These are phyloP conservation scores for Megacollybia platyphylla DNA, from an alignment of 1,284 basidiomycete species.

Conservation along the genomic window DNA sequence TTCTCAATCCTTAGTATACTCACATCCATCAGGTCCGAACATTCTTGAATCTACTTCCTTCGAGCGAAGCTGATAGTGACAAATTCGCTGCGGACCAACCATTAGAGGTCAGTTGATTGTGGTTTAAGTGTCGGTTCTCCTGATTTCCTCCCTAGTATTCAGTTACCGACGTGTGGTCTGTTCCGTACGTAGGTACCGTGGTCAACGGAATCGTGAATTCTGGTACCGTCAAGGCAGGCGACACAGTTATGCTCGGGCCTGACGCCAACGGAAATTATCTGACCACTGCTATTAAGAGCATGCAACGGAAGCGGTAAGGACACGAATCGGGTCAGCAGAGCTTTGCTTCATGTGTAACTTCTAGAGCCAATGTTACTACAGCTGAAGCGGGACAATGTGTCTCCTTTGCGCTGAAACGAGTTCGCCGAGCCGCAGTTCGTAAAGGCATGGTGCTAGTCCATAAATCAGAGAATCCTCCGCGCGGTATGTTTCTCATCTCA, in stretches of 20 bases:
- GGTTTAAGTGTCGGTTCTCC: not conserved
- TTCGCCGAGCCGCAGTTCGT: constrained; percentile 71
- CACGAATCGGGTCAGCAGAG: not conserved
- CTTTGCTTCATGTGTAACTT: not conserved
- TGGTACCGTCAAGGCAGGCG: constrained; percentile 69
- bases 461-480: constrained; percentile 68
- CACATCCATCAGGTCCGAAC: constrained; percentile 45
- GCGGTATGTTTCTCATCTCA: constrained; percentile 27
- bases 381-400: constrained; percentile 96
- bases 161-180: constrained; percentile 78
- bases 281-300: constrained; percentile 75
- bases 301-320: constrained; percentile 83
- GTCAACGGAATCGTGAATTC: constrained; percentile 85
- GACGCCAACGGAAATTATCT: constrained; percentile 89
- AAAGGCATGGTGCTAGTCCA: constrained; percentile 93
- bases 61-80: constrained; percentile 71
- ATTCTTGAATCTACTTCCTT: constrained; percentile 78
- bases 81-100: constrained; percentile 80
- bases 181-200: constrained; percentile 92
- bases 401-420: constrained; percentile 85
- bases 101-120: constrained; percentile 49
- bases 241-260: constrained; percentile 80
- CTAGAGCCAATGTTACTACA: constrained; percentile 66
- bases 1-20: constrained; percentile 2
- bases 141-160: constrained; percentile 41